These are phyloP conservation scores for Phaseolus coccineus DNA, from an alignment of 331 rosid species.

Conservation along the genomic window DNA sequence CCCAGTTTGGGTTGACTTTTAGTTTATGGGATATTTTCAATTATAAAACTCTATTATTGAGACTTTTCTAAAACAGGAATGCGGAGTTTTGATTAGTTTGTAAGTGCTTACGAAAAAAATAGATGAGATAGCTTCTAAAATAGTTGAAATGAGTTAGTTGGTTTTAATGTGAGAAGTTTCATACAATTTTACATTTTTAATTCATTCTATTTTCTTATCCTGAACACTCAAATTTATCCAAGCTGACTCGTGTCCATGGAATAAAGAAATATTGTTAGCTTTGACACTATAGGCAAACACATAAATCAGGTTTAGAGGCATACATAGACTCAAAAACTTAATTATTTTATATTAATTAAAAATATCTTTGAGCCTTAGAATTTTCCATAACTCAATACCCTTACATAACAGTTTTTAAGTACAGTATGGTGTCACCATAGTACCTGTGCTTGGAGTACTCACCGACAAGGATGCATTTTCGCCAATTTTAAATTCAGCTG, in stretches of 20 bases:
- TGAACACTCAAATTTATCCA: background rate
- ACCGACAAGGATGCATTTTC: conserved; percentile 68
- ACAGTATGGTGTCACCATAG: conserved; percentile 67
- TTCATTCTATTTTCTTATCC: background rate
- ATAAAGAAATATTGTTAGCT: background rate
- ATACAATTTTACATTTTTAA: background rate
- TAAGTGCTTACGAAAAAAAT: background rate
- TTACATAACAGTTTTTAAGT: conserved; percentile 35
- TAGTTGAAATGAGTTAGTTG: background rate
- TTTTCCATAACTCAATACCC: conserved; percentile 16
- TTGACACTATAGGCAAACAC: background rate
- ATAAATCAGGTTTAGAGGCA: background rate
- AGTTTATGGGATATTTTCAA: background rate
- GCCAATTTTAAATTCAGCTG: conserved; percentile 70
- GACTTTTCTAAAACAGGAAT: background rate
- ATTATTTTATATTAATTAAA: too few relatives aligned
- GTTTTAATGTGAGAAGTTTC: background rate
- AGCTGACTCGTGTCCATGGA: background rate
- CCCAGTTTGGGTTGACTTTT: background rate
- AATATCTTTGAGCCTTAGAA: background rate
- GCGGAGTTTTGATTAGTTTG: background rate
- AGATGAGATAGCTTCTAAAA: background rate
- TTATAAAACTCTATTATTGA: background rate
- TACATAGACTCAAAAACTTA: too few relatives aligned
- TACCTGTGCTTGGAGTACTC: conserved; percentile 85